Evolutionary conservation across 768 basidiomycete genomes (phyloP), one percentile per base, ranked within the genome.

Genomic region (Leccinum imitatum): DNA sequence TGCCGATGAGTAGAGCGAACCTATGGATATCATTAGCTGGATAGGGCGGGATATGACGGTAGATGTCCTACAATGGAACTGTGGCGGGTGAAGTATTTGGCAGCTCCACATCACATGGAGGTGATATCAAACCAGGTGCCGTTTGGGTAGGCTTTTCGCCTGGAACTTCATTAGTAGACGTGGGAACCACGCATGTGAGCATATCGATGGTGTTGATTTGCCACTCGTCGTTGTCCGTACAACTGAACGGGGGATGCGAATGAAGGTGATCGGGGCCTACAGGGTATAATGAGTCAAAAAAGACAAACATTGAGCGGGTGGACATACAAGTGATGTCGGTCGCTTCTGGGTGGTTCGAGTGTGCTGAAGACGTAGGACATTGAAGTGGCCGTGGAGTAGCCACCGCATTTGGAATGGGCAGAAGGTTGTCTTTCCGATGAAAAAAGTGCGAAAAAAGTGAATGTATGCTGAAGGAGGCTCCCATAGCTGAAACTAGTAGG

Each of bases 1-100:
- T 80, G 13, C 79, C 80, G 46, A 82, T 77, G 53, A 80, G 69
- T 25, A 82, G 69, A 9, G 78, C 78, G 14, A 78, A 76, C 50
- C 53, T 53, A n/a, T 10, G 15, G 53, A 3, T 23, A 21, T 33
- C 11, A 14, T 35, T 10, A 53, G 9, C 19, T 6, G 14, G 9
- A 17, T 3, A 37, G 10, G 15, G 35, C 31, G 21, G 9, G 30
- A 35, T 8, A 53, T 35, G 23, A 15, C 8, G n/a, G 14, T 19
- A 7, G 15, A 23, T 35, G 9, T 53, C 21, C 21, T 35, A 53
- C 51, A 52, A 21, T 7, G n/a, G 51, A 33, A 21, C 30, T 31
- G 30, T 6, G 31, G 51, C 19, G 19, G 51, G 27, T 25, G 27
- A 50, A 11, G 23, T 52, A 21, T n/a, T 33, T 21, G 11, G 11